phyloP scores from a whole-genome alignment of 2,329 filamentous ascomycete species.

The Scedosporium minutisporum region DNA sequence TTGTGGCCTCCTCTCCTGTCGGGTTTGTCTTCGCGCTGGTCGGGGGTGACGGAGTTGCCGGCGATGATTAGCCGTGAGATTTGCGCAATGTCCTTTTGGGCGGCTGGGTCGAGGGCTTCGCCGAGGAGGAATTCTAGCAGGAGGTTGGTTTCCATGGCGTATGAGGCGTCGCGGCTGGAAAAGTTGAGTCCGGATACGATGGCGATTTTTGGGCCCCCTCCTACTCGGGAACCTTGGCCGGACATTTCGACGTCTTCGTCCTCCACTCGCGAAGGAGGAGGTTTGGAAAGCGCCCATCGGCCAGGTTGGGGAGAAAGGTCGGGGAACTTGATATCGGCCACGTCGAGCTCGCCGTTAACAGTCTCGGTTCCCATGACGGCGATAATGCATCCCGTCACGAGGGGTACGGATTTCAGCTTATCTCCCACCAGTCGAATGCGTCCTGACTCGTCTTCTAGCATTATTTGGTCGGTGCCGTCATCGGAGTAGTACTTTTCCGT shows the following conservation, averaged over 20 bases:
- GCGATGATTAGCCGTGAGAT: slow-evolving; percentile 86
- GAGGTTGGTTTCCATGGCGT: slow-evolving; percentile 66
- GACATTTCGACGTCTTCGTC: slow-evolving; percentile 50
- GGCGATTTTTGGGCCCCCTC: slow-evolving; percentile 50
- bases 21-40: slow-evolving; percentile 27
- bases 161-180: slow-evolving; percentile 60
- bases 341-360: slow-evolving; percentile 80
- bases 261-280: slow-evolving; percentile 21
- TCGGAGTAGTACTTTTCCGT: slow-evolving; percentile 66
- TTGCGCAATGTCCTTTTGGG: slow-evolving; percentile 49
- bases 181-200: slow-evolving; percentile 84
- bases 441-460: slow-evolving; percentile 93
- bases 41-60: slow-evolving; percentile 74
- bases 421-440: slow-evolving; percentile 70
- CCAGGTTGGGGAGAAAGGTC: slow-evolving; percentile 74
- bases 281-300: slow-evolving; percentile 63
- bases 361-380: slow-evolving; percentile 96
- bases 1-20: slow-evolving; percentile 45
- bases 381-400: slow-evolving; percentile 89
- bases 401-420: slow-evolving; percentile 53
- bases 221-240: slow-evolving; percentile 22
- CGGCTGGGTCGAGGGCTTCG: slow-evolving; percentile 55
- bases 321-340: slow-evolving; percentile 80
- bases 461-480: slow-evolving; percentile 55
- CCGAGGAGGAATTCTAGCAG: slow-evolving; percentile 82